These are phyloP conservation scores for Boletus tomentosulus DNA, from an alignment of 768 basidiomycete species.

Conservation along the genomic window DNA sequence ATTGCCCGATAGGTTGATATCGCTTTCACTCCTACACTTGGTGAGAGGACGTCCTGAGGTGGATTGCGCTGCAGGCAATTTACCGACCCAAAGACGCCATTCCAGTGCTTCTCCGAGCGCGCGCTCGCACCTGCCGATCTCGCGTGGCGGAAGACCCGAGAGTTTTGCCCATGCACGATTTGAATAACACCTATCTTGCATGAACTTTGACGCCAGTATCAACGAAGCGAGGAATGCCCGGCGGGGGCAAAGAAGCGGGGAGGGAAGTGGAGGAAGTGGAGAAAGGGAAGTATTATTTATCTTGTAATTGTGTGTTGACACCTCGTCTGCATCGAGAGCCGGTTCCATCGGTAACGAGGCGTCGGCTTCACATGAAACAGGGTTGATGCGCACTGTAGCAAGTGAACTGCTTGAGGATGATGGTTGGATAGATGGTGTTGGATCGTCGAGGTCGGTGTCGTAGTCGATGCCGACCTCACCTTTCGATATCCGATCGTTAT, in stretches of 20 bases:
- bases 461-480: slow-evolving; percentile 41
- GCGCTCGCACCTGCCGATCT: slow-evolving; percentile 86
- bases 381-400: slow-evolving; percentile 43
- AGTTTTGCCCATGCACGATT: slow-evolving; percentile 94
- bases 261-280: slow-evolving; percentile 50
- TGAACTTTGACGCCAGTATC: slow-evolving; percentile 88
- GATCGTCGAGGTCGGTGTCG: slow-evolving; percentile 34
- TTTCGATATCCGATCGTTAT: slow-evolving; percentile 39
- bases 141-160: slow-evolving; percentile 78
- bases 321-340: slow-evolving; percentile 8
- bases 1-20: slow-evolving; percentile 20
- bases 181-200: slow-evolving; percentile 90
- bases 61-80: slow-evolving; percentile 42
- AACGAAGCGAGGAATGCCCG: slow-evolving; percentile 85
- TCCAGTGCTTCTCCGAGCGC: slow-evolving; percentile 81
- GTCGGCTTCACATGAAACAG: slow-evolving; percentile 19
- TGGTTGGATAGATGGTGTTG: slow-evolving; percentile 3
- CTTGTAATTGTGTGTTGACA: slow-evolving; percentile 8
- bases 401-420: slow-evolving; percentile 26
- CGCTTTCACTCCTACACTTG: slow-evolving; percentile 51
- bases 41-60: slow-evolving; percentile 36
- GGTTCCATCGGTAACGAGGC: slow-evolving; percentile 18
- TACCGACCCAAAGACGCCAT: slow-evolving; percentile 94
- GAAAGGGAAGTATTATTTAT: slow-evolving; percentile 21
- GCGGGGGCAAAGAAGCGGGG: slow-evolving; percentile 82